Evolutionary conservation across 2,329 filamentous ascomycete genomes (phyloP).

Genomic region (Eutypa lata): DNA sequence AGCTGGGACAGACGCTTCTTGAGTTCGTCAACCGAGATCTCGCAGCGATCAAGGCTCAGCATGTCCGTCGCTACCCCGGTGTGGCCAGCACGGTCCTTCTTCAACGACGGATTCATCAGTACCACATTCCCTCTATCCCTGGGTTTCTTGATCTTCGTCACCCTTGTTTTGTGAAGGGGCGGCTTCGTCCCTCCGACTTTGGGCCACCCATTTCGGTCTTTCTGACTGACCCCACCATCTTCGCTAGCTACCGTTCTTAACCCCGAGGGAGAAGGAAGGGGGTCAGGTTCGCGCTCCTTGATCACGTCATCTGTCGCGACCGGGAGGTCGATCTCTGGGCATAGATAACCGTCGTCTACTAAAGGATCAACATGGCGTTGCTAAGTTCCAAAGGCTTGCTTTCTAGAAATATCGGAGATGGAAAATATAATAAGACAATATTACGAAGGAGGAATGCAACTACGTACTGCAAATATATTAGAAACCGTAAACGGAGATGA

Average conservation of each 20-base stretch:
- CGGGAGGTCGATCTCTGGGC: conserved; percentile 23
- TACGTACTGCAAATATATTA: no score
- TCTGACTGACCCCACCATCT: no score
- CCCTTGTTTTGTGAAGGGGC: not conserved
- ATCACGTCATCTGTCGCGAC: conserved; percentile 22
- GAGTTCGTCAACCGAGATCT: conserved; percentile 30
- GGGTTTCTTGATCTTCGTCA: not conserved
- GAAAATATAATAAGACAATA: no score
- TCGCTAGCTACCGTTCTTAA: no score
- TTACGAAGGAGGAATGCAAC: no score
- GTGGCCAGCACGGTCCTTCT: no score
- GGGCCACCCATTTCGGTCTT: no score
- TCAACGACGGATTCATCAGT: not conserved
- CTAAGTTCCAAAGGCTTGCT: no score
- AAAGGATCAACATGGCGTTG: no score
- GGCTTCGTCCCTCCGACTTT: no score
- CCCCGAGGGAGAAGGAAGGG: conserved; percentile 6
- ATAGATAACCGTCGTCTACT: conserved; percentile 24
- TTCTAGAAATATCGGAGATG: no score
- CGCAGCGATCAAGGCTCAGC: conserved; percentile 12
- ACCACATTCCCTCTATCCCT: not conserved
- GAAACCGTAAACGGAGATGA: no score
- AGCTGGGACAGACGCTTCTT: conserved; percentile 25
- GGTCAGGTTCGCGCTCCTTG: conserved; percentile 12
- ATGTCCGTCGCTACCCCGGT: conserved; percentile 3